Evolutionary conservation across 257 asterid genomes (phyloP).

Genomic region (Cordia subcordata): DNA sequence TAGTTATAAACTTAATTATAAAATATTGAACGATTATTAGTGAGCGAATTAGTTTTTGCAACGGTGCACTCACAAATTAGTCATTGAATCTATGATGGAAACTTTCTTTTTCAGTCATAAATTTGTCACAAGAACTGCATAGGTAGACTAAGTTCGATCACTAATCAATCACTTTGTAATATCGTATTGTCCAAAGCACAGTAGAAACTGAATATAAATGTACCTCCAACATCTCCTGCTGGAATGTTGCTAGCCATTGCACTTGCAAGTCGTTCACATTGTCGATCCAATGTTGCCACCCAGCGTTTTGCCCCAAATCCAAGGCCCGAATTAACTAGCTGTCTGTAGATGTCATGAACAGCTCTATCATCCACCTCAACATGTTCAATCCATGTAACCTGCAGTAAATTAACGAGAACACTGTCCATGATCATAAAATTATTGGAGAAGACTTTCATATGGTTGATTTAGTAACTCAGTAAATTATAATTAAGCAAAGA

Average conservation of each 20-base stretch:
- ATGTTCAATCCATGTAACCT: conserved; percentile 80
- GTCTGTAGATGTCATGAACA: conserved; percentile 55
- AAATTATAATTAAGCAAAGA: too few species aligned
- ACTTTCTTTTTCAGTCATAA: too few species aligned
- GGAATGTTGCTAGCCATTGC: conserved; percentile 64
- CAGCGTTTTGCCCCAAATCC: conserved; percentile 77
- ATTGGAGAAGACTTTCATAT: neutral
- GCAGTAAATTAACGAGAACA: neutral
- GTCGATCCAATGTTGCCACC: conserved; percentile 70
- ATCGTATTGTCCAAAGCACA: too few species aligned
- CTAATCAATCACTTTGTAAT: too few species aligned
- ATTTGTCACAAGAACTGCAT: too few species aligned
- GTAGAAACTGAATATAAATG: neutral
- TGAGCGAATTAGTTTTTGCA: too few species aligned
- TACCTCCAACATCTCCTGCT: conserved; percentile 66
- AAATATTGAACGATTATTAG: too few species aligned
- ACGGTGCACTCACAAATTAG: too few species aligned
- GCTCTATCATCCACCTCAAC: conserved; percentile 68
- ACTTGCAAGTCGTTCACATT: conserved; percentile 69
- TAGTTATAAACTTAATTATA: too few species aligned
- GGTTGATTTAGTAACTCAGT: too few species aligned
- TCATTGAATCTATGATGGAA: too few species aligned
- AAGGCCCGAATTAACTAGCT: conserved; percentile 55
- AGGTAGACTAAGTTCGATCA: too few species aligned
- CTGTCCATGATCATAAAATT: neutral